A percentile compares a stretch with the other conserved stretches of the same genome.
These are phyloP conservation scores for Lipomyces yamanashiensis DNA, from an alignment of 805 yeast species.

Conservation along the genomic window DNA sequence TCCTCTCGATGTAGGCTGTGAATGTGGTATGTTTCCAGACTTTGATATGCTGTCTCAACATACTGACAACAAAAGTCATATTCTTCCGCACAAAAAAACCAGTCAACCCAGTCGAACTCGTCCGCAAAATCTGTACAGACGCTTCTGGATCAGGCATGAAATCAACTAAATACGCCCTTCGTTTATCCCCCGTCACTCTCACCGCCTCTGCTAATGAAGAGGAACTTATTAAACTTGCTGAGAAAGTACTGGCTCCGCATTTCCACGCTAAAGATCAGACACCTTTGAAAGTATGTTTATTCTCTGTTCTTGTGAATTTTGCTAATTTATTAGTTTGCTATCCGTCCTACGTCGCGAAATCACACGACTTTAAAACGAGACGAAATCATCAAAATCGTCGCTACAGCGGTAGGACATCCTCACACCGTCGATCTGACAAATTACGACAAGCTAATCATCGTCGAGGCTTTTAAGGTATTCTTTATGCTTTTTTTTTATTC, in stretches of 20 bases:
- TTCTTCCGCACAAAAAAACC: slow-evolving; percentile 83
- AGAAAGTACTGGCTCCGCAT: slow-evolving; percentile 65
- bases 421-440: slow-evolving; percentile 81
- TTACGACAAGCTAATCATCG: slow-evolving; percentile 76
- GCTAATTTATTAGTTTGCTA: slow-evolving; percentile 62
- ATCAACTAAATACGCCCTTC: slow-evolving; percentile 75
- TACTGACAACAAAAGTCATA: slow-evolving; percentile 51
- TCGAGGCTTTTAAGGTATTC: slow-evolving; percentile 75
- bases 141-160: slow-evolving; percentile 52
- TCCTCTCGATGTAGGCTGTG: slow-evolving; percentile 71
- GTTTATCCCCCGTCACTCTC: slow-evolving; percentile 75
- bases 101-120: slow-evolving; percentile 75
- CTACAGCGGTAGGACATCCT: slow-evolving; percentile 71
- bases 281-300: slow-evolving; percentile 21
- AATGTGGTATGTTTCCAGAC: slow-evolving; percentile 69
- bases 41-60: background rate
- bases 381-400: slow-evolving; percentile 74
- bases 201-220: slow-evolving; percentile 75
- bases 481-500: background rate
- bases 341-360: slow-evolving; percentile 77
- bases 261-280: slow-evolving; percentile 56
- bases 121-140: slow-evolving; percentile 65
- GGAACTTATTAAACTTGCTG: slow-evolving; percentile 65
- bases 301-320: background rate
- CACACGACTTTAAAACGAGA: slow-evolving; percentile 73